A percentile compares a stretch with the other conserved stretches of the same genome.
phyloP scores from a whole-genome alignment of 306 rosid genomes.

The Astragalus glycyphyllos region DNA sequence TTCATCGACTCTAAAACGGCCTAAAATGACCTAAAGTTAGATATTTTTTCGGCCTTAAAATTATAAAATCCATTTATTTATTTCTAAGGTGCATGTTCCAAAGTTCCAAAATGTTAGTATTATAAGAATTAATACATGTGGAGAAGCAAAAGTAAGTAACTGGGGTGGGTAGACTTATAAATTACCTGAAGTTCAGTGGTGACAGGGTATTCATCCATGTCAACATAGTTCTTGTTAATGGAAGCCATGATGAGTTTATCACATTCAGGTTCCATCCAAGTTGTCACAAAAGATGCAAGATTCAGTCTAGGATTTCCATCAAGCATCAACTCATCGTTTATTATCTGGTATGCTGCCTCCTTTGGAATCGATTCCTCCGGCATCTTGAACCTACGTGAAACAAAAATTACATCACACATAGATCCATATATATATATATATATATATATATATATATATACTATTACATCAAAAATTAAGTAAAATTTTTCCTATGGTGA shows the following conservation, averaged over 20 bases:
- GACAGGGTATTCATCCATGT: constrained; percentile 97
- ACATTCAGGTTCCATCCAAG: constrained; percentile 79
- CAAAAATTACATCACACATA: too few species aligned
- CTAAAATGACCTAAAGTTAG: too few species aligned
- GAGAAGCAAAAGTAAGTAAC: not conserved
- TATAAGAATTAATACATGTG: not conserved
- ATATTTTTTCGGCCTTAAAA: too few species aligned
- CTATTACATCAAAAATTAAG: too few species aligned
- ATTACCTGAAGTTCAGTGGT: constrained; percentile 87
- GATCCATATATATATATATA: too few species aligned
- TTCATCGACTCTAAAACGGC: too few species aligned
- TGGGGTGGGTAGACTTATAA: not conserved
- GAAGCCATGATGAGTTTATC: constrained; percentile 80
- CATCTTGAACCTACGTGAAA: constrained; percentile 47
- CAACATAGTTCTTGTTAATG: constrained; percentile 90
- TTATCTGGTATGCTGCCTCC: constrained; percentile 60
- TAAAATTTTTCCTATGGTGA: too few species aligned
- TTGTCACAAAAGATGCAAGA: constrained; percentile 56
- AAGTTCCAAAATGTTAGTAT: too few species aligned
- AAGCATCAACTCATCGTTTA: constrained; percentile 58
- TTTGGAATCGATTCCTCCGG: constrained; percentile 57
- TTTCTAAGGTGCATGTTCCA: too few species aligned
- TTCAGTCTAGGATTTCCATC: constrained; percentile 58
- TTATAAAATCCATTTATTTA: too few species aligned
- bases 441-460: too few species aligned